Conservation (phyloP, 2,329 filamentous ascomycete species). For the Diaporthe capsici region DNA sequence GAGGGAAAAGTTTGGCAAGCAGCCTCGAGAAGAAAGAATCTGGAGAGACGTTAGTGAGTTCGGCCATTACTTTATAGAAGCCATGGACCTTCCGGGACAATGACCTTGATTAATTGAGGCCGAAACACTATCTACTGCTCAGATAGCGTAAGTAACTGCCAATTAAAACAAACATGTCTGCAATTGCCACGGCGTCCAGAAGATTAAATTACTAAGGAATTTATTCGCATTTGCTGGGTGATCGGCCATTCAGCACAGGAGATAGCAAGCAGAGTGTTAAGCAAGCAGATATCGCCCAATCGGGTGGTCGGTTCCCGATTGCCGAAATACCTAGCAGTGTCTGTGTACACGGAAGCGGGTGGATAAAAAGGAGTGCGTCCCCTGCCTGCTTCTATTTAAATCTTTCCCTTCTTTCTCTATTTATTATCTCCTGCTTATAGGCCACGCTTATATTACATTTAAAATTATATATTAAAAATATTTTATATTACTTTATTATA, state of each 20-base stretch:
- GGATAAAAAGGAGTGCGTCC: no score
- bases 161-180: no score
- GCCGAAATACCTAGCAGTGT: neutral
- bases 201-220: neutral
- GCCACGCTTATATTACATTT: no score
- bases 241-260: neutral
- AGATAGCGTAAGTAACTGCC: no score
- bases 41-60: conserved; percentile 24
- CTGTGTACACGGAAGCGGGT: no score
- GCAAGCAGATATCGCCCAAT: neutral
- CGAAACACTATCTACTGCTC: neutral
- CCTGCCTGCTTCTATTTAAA: no score
- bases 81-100: conserved; percentile 17
- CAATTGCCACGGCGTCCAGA: neutral
- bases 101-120: neutral
- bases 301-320: neutral
- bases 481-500: no score
- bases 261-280: neutral
- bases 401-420: no score
- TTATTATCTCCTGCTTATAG: no score
- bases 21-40: neutral
- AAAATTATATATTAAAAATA: no score
- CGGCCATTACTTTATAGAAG: conserved; percentile 14
- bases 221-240: neutral
- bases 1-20: neutral